Base-by-base conservation (phyloP, 345 rosid genomes). In the Conringia planisiliqua region DNA sequence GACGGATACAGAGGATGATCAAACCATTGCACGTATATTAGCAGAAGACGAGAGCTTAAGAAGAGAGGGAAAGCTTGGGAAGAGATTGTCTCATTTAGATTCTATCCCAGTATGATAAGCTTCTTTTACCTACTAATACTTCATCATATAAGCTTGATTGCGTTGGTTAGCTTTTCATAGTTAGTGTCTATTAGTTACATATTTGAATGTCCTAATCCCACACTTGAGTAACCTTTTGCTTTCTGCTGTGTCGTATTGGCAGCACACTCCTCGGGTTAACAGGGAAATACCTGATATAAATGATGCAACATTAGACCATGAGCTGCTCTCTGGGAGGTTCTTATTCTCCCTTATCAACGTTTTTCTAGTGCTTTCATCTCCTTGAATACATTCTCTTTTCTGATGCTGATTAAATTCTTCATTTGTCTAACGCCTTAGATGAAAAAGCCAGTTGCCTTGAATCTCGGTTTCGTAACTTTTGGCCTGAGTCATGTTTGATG, bases 211-310 rank as follows among this genome's bases (percentile, higher is more conserved):
- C 6, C 7, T 51, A 11, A 8, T 46, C 22, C 8, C 27, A n/a
- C 52, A 4, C 24, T n/a, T 27, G 56, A 51, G 59, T 65, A 22
- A 74, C 18, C 24, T 74, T 42, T 42, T 74, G 72, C 11, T 32
- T 46, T 55, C 1, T 30, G 1, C 20, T 54, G 4, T 39, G 7
- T 71, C 5, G 26, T 86, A 18, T 77, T 82, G 79, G 75, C 92
- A 94, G 98, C 98, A 83, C 77, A 91, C 93, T 42, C 98, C 98
- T 40, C 87, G 96, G 70, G 71, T 94, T 56, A 91, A 89, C 82
- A 87, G 86, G 48, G 69, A 83, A 75, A 90, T 91, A 70, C 97
- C 98, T 6, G 93, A 89, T 74, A 85, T 84, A 57, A 87, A 82
- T 77, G 95, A 94, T 77, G 98, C 98, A 76, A 82, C 87, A 66